These are phyloP conservation scores for Leccinum aurantiacum DNA, from an alignment of 768 basidiomycete genomes.

Conservation along the genomic window DNA sequence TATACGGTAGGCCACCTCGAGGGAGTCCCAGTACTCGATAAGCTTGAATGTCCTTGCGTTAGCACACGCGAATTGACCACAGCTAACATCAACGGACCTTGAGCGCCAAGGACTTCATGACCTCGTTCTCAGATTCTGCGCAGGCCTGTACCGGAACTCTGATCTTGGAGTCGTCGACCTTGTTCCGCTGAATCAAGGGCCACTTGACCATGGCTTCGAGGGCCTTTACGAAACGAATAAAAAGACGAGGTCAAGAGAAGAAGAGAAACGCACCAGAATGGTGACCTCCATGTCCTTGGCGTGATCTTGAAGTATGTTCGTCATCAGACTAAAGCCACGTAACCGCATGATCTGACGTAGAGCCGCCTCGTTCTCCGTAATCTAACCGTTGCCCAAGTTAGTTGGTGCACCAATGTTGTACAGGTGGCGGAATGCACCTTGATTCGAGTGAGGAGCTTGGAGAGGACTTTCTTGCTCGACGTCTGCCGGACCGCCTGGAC, in stretches of 20 bases:
- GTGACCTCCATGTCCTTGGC: conserved; percentile 66
- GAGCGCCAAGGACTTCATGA: conserved; percentile 56
- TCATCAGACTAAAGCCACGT: conserved; percentile 92
- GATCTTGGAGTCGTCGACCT: conserved; percentile 83
- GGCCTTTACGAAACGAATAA: conserved; percentile 39
- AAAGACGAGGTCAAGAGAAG: background rate
- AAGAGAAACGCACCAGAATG: conserved; percentile 52
- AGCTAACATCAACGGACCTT: conserved; percentile 45
- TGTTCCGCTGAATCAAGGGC: conserved; percentile 85
- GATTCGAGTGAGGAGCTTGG: conserved; percentile 82
- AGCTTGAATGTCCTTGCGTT: conserved; percentile 45
- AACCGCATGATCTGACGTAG: conserved; percentile 85
- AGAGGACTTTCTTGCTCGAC: conserved; percentile 74
- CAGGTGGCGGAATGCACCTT: conserved; percentile 48
- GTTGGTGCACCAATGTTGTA: background rate
- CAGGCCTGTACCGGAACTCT: conserved; percentile 60
- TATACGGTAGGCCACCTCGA: conserved; percentile 84
- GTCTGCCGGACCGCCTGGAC: conserved; percentile 91
- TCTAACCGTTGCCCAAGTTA: conserved; percentile 43
- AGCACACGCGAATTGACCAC: background rate
- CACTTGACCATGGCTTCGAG: conserved; percentile 70
- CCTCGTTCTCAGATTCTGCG: conserved; percentile 53
- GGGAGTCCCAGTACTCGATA: conserved; percentile 73
- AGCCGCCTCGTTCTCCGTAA: conserved; percentile 79
- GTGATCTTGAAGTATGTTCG: conserved; percentile 80